Base-by-base conservation (phyloP, 805 yeast species). In the Spencermartinsiella europaea region DNA sequence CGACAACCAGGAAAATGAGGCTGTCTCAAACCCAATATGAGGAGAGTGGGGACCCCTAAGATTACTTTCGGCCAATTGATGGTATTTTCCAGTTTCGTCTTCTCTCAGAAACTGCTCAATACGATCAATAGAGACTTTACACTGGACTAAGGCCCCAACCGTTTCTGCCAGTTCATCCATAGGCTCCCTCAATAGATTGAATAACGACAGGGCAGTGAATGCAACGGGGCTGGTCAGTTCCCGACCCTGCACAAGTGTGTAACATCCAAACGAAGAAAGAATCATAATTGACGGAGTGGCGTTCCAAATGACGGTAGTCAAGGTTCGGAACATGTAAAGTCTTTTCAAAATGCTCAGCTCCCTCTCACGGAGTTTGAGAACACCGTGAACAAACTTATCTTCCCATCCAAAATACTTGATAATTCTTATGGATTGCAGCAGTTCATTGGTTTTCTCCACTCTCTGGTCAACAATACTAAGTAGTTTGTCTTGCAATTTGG, bases 381-480 rank as follows among this genome's bases (percentile, higher is more conserved):
- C 83, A 35, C 75, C 79, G 42, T 80, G 79, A 55, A 76, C 80
- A 61, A 91, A 90, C 57, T 83, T 81, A 34, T 79, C 75, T 66
- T 91, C 98, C 97, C 98, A 91, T 1, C 95, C 95, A 63, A 90
- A 89, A 60, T 85, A 89, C 66, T 91, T 91, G 70, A 91, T 83
- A 56, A 91, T 87, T 63, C 96, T 77, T 53, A 91, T 90, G 52
- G 90, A 83, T 66, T 84, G 95, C 60, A 91, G 80, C 8, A 95
- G 79, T 67, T 91, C 98, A 64, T 89, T 91, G 58, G 90, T 75
- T 63, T 85, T 87, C 62, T 88, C 95, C 47, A 90, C 85, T 66
- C 98, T 81, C 64, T 79, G 79, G 64, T 91, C 98, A n/a, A 97
- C 88, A 25, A 83, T 72, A 14, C 74, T 78, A 67, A 91, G 74